Percentiles rank a stretch among this genome's conserved stretches.
These are phyloP conservation scores for Leucaena leucocephala DNA, from an alignment of 306 rosid species.

Conservation along the genomic window DNA sequence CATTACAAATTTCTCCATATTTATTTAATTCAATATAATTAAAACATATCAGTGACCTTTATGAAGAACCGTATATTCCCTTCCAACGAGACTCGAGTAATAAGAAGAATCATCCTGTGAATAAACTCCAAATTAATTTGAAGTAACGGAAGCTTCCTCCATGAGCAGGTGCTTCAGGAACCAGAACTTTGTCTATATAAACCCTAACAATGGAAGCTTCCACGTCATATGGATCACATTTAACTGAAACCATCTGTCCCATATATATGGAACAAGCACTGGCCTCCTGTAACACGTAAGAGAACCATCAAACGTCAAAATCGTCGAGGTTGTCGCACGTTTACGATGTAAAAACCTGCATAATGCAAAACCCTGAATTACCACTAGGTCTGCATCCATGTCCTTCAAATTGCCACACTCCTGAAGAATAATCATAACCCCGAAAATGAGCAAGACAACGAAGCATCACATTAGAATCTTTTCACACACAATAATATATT, in stretches of 20 bases:
- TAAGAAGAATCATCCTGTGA: slow-evolving; percentile 38
- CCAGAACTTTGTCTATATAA: slow-evolving; percentile 31
- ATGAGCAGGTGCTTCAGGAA: slow-evolving; percentile 25
- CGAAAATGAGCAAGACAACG: neutral
- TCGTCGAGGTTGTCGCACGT: slow-evolving; percentile 43
- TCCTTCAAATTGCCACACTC: slow-evolving; percentile 50
- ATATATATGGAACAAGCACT: slow-evolving; percentile 28
- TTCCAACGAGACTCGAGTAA: slow-evolving; percentile 51
- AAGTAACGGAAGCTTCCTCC: slow-evolving; percentile 40
- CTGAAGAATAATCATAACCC: slow-evolving; percentile 47
- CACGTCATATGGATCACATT: slow-evolving; percentile 51
- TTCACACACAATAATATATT: too few relatives aligned
- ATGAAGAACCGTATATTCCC: slow-evolving; percentile 39
- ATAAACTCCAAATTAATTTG: slow-evolving; percentile 48
- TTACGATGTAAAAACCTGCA: slow-evolving; percentile 46
- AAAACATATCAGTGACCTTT: neutral
- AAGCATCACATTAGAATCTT: neutral
- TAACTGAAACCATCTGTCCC: slow-evolving; percentile 35
- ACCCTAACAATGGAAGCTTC: slow-evolving; percentile 40
- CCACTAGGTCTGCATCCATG: slow-evolving; percentile 36
- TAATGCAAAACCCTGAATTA: slow-evolving; percentile 40
- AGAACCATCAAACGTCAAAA: slow-evolving; percentile 34
- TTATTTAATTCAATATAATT: too few relatives aligned
- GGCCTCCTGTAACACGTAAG: slow-evolving; percentile 36
- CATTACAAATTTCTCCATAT: too few relatives aligned